Base-by-base conservation (phyloP, 257 asterid genomes). In the Plantago ovata region DNA sequence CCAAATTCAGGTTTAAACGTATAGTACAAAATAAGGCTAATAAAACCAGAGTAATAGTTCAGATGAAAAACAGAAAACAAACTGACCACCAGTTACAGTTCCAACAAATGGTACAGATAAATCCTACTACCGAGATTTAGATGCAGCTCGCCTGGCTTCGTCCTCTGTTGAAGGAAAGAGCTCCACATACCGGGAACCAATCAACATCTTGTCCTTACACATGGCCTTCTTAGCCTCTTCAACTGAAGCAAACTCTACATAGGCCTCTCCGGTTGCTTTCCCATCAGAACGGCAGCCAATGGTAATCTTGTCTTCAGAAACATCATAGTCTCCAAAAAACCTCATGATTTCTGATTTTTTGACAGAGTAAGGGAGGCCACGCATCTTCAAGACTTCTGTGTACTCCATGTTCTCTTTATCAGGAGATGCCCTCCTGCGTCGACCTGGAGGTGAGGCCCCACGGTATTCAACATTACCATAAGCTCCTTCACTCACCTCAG, bases 201-300 rank as follows among this genome's bases (percentile, higher is more conserved):
- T 92, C 79, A 79, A 57, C 92, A 71, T 77, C 79, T 80, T 88
- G 69, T 88, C 98, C 85, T 86, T 88, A 42, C 78, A 67, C 95
- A 86, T 89, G 9, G 97, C 98, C 57, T 58, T 79, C 76, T 75
- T 82, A 11, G 98, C 95, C 75, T 82, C 95, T 52, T 86, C 95
- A 53, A 80, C 76, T 20, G 95, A 84, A 38, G 63, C 53, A 65
- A 93, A 79, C 76, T 85, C 97, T 2, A 84, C 98, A 55, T 55
- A 89, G 2, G 97, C 97, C 75, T 93, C 97, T 55, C 97, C 98
- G 4, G 95, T 93, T 48, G 95, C 94, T 70, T 84, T 85, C 74
- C 98, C 97, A 54, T 92, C 97, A 24, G 80, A 64, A 5, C 98
- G 76, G 67, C 74, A 75, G 7, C 79, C 86, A 53, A 92, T 86